These are phyloP conservation scores for Populus alba DNA, from an alignment of 345 rosid species.

Conservation along the genomic window DNA sequence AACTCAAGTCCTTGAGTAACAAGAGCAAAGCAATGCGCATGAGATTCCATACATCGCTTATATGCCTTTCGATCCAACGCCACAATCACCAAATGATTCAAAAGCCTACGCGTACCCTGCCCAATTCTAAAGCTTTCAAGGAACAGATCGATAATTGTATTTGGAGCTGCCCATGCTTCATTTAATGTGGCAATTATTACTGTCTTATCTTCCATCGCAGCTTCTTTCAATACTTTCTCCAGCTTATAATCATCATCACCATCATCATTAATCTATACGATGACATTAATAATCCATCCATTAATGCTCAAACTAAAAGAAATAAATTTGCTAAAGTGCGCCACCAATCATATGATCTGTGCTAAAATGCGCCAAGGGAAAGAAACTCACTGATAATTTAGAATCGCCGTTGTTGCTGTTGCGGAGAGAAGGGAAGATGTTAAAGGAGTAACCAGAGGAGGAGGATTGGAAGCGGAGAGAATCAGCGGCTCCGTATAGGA, in stretches of 20 bases:
- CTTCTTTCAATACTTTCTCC: conserved; percentile 50
- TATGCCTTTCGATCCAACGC: conserved; percentile 71
- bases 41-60: conserved; percentile 50
- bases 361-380: neutral
- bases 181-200: conserved; percentile 78
- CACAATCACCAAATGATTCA: conserved; percentile 70
- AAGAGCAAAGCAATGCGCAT: conserved; percentile 67
- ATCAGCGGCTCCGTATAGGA: conserved; percentile 30
- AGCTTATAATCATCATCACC: conserved; percentile 41
- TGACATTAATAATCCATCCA: neutral
- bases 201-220: conserved; percentile 56
- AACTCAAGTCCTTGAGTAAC: conserved; percentile 69
- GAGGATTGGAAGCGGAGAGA: conserved; percentile 22
- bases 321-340: neutral
- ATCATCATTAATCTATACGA: neutral
- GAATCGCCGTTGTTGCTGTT: neutral
- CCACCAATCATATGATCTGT: neutral
- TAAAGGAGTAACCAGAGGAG: conserved; percentile 24
- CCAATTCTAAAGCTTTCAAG: conserved; percentile 73
- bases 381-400: conserved; percentile 11
- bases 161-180: conserved; percentile 79
- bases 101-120: conserved; percentile 49
- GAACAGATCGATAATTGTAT: conserved; percentile 65
- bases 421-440: neutral
- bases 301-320: neutral